Evolutionary conservation across 1,284 basidiomycete genomes (phyloP), one percentile per base, ranked within the genome.

Genomic region (Ustilago xerochloae): DNA sequence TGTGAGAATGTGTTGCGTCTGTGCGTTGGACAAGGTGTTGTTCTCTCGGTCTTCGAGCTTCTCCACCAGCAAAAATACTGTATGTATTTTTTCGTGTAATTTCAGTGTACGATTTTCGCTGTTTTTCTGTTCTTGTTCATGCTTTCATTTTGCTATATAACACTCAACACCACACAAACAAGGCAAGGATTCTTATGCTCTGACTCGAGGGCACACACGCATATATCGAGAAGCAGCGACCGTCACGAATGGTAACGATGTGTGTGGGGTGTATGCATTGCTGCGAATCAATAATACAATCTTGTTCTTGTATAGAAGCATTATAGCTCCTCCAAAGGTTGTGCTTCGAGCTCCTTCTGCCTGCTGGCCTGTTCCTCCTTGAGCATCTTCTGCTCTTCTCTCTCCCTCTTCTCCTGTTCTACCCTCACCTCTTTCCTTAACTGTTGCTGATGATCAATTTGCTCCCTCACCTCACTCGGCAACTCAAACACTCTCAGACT

Each of bases 401-500:
- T 22, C 36, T 29, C 22, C 41, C 29, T 60, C 33, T 54, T 28
- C 35, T 74, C 58, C 55, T 33, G 41, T 2, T 64, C 49, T 54
- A 59, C 55, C 0, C 43, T 24, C 10, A 29, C 48, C 10, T 62
- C 62, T 41, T 65, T 64, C 20, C 69, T 59, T 24, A 61, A 36
- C 38, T 56, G 29, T 38, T 68, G 63, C 35, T 62, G 51, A n/a
- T 45, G 41, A 30, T 71, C 49, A 38, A 66, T 63, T 47, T 65
- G 70, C 38, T 55, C 39, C 45, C 63, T 43, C 24, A 53, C 53
- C 55, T 76, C 69, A 36, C 57, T 63, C n/a, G 70, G 62, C 32
- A 74, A 52, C 28, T 71, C 41, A 30, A 81, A 67, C 4, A 95
- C 88, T 41, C 86, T 87, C 65, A 97, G 83, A 53, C 89, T 88